Base-by-base conservation (phyloP, 108 stramenopile species). In the Cyclotella sp. region DNA sequence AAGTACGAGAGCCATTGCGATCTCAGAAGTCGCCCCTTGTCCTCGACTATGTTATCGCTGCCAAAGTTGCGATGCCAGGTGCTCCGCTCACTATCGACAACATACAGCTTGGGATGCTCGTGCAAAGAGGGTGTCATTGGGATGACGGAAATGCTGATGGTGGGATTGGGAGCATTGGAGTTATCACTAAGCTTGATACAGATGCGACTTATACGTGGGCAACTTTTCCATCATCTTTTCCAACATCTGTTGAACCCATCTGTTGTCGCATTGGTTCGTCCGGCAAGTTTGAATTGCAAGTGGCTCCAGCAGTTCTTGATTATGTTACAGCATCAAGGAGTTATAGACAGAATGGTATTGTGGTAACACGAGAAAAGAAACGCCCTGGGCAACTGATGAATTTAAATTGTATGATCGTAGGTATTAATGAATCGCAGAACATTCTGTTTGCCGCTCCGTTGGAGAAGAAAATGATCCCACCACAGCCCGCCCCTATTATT, bases 101-200 rank as follows among this genome's bases (percentile, higher is more conserved):
- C 60, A 63, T 85, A 51, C 84, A 85, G 27, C 80, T 85, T 52
- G 84, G 84, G 27, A 81, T 85, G 84, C 73, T 85, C 60, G 70
- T 81, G 11, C 84, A 85, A 42, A 44, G 75, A 21, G 84, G 84
- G 12, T 49, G 18, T 16, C 75, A 84, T 55, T 80, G 79, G 79
- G 46, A 49, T 52, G 78, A 79, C 21, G 66, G 75, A 6, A 75
- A 84, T 45, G 45, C 29, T n/a, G 84, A 84, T 69, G 83, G 83
- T 15, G 70, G 76, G 0, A 39, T 46, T 13, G 70, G 70, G 29
- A 79, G 83, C 51, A 63, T 84, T n/a, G 83, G 83, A 8, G 73
- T 75, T 55, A 55, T 84, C 9, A 63, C 78, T 22, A 73, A 66
- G 39, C 63, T 83, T n/a, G 82, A 83, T 61, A 60, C 53, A 15